Evolutionary conservation across 441 rosid species (phyloP), one percentile per base, ranked within the genome.

Genomic region (Mallotus repandus): DNA sequence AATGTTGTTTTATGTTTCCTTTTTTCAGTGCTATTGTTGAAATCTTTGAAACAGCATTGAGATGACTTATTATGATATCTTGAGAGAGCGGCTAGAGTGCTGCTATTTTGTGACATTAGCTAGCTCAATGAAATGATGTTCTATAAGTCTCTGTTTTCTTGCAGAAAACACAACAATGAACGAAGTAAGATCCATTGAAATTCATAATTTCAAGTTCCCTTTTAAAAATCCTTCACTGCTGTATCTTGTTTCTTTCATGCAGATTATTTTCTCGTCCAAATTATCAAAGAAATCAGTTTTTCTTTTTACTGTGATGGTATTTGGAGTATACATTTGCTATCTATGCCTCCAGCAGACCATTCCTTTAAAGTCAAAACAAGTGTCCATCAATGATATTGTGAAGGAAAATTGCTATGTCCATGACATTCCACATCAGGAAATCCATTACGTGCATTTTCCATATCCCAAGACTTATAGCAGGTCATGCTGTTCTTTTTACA

Each of bases 371-470:
- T n/a, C 25, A 55, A 55, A 55, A 55, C 11, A 19, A 2, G 11
- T 8, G n/a, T n/a, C 19, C 9, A 19, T n/a, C 9, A 54, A 54
- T 6, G 58, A 54, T 54, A 54, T 19, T 22, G n/a, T 8, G 11
- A n/a, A 55, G 19, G 25, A 3, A 18, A 19, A 10, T 55, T 55
- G 59, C n/a, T 55, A n/a, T n/a, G n/a, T 19, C 59, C 35, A 60
- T 60, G 63, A 13, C 63, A 59, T 59, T 7, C 14, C 63, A 59
- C 22, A 38, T 59, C 41, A 59, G 12, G 63, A 59, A 11, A 0
- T 14, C n/a, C 63, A 59, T 16, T 59, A 59, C 14, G 63, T 60
- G 41, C 63, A 60, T 59, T 59, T 59, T 59, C 63, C 63, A 59
- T 5, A 25, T 60, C 63, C 63, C 43, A 60, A 4, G 45, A 60